Evolutionary conservation across 2,329 filamentous ascomycete species (phyloP), one percentile per base, ranked within the genome.

Genomic region (Epichloe scottii): DNA sequence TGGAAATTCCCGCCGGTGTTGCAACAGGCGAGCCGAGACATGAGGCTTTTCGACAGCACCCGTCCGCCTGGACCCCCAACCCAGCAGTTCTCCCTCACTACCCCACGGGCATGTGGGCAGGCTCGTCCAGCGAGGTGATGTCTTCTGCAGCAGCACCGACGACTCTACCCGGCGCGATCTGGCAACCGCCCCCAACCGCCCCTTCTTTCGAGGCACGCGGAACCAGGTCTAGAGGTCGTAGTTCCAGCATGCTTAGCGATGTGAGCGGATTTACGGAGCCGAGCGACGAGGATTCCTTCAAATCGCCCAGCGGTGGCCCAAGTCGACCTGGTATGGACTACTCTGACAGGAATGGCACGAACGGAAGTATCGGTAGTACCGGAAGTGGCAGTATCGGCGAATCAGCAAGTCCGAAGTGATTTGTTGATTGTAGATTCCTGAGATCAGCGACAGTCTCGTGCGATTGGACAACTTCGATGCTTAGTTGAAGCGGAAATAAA

Each of bases 181-280:
- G 69, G 60, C 60, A 69, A 33, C 66, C 66, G 11, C 65, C 69
- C 14, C 64, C 68, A 2, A 70, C 69, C 39, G 65, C 67, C 12
- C 60, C 66, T 5, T 55, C 67, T 30, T 65, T 62, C 49, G 59
- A 70, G 50, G 59, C 66, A 12, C 65, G 59, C 57, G 64, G 56
- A 54, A 61, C 56, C 56, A 74, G 72, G 62, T 68, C 70, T 33
- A 68, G 80, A 43, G 79, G 78, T 21, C 76, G 81, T 46, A 83
- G 79, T 33, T 82, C 78, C 10, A 82, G 78, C 52, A 84, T 84
- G 81, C 74, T 84, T 2, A 83, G 79, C 59, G 76, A 82, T 58
- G 69, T 84, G 3, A 82, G 79, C n/a, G 79, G 80, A 19, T 82
- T 84, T 58, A 84, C 81, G 7, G 78, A 83, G 65, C 79, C 75